Evolutionary conservation across 495 filamentous ascomycete species (phyloP).

Genomic region (Trichoderma virens): DNA sequence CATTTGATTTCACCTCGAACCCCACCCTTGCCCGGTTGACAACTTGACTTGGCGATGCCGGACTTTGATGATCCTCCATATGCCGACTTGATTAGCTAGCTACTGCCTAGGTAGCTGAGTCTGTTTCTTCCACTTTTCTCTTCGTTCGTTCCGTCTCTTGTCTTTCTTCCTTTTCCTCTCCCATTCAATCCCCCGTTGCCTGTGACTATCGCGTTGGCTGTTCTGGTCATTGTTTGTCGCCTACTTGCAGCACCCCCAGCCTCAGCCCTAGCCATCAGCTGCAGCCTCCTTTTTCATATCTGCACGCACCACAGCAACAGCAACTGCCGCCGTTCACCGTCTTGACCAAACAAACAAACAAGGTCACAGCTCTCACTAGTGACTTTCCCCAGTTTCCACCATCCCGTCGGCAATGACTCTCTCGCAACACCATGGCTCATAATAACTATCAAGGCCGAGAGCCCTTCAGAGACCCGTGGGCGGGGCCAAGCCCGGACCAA

Average conservation of each 20-base stretch:
- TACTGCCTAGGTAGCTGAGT: no score
- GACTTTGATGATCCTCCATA: background rate
- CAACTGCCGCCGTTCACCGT: no score
- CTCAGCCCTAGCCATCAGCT: background rate
- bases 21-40: background rate
- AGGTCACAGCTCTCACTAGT: background rate
- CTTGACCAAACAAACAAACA: no score
- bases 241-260: background rate
- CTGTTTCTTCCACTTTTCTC: background rate
- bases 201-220: background rate
- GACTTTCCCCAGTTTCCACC: background rate
- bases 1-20: background rate
- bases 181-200: background rate
- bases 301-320: no score
- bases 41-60: background rate
- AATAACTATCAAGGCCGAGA: background rate
- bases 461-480: slow-evolving; percentile 5
- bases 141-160: background rate
- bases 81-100: background rate
- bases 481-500: slow-evolving; percentile 11
- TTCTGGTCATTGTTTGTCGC: no score
- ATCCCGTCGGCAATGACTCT: background rate
- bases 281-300: background rate
- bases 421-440: background rate
- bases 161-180: background rate